These are phyloP conservation scores for Botryosphaeria dothidea DNA, from an alignment of 2,329 filamentous ascomycete species.

Conservation along the genomic window DNA sequence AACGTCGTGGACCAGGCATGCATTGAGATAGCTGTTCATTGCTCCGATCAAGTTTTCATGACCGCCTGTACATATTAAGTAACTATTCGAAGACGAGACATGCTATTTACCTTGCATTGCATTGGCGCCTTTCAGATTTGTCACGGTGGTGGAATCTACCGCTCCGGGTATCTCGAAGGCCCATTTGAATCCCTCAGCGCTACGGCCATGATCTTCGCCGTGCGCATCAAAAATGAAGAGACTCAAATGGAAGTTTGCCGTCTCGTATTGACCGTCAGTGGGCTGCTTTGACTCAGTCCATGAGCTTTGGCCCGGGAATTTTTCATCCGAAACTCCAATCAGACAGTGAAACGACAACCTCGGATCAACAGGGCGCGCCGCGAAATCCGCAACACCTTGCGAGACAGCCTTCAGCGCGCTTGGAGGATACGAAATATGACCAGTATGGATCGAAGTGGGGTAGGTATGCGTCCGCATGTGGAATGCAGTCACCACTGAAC, in stretches of 20 bases:
- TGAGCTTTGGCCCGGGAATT: conserved; percentile 19
- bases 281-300: conserved; percentile 24
- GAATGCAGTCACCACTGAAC: conserved; percentile 24
- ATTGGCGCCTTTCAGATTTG: conserved; percentile 27
- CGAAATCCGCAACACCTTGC: conserved; percentile 28
- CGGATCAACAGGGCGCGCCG: conserved; percentile 27
- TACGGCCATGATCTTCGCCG: conserved; percentile 33
- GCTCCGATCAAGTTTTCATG: conserved; percentile 21
- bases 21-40: conserved; percentile 28
- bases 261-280: not conserved
- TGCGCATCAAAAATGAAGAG: conserved; percentile 34
- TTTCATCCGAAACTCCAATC: conserved; percentile 25
- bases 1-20: conserved; percentile 27
- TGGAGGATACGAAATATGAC: conserved; percentile 21
- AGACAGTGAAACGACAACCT: conserved; percentile 33
- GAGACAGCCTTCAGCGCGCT: conserved; percentile 21
- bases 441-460: conserved; percentile 18
- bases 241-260: conserved; percentile 18
- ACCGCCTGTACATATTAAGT: conserved; percentile 25
- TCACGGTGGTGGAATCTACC: conserved; percentile 26
- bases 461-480: conserved; percentile 22
- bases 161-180: conserved; percentile 29
- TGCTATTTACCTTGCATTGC: conserved; percentile 23
- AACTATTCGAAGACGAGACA: not conserved
- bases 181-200: conserved; percentile 31